Base-by-base conservation (phyloP, 495 filamentous ascomycete genomes). In the Penicillium argentinense region DNA sequence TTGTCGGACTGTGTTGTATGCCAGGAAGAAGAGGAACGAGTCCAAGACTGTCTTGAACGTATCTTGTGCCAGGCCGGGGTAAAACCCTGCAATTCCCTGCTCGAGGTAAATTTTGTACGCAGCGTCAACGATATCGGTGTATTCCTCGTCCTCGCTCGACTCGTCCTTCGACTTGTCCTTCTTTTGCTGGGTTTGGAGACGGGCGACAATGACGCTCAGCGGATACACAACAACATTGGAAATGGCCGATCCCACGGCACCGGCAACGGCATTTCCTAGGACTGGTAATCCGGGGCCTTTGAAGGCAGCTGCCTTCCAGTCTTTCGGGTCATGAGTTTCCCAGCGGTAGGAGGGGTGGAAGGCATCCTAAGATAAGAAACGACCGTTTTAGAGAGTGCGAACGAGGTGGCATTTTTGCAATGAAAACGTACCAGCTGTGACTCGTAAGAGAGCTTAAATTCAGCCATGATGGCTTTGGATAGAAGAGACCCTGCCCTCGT, bases 181-280 rank as follows among this genome's bases (percentile, higher is more conserved):
- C 46, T 81, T 82, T 29, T 80, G 77, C 63, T 95, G 89, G 9
- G 88, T 87, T 66, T 96, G 90, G 4, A 96, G 78, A 9, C 90
- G 79, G 12, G 90, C 89, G 48, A 90, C 84, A 44, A 91, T 83
- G n/a, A 95, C 77, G 59, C 87, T 86, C 18, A 96, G 78, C 2
- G 92, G 91, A 62, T 96, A 95, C 8, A 86, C 82, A 32, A 82
- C 66, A 38, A 91, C 67, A 57, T 90, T 91, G 3, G 90, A 90
- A 39, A 95, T 78, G 9, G 88, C 84, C 3, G 88, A 85, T 12
- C 89, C 91, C 11, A 82, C 73, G 21, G 88, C 82, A 39, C 91
- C 91, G 13, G 90, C 86, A 16, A 87, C 62, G 39, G 92, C 91
- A 73, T 96, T 92, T 14, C 88, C 88, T n/a, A 95, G 71, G 4